A percentile compares a stretch with the other conserved stretches of the same genome.
These are phyloP conservation scores for Tetrapyrgos nigripes DNA, from an alignment of 1,284 basidiomycete species.

Conservation along the genomic window DNA sequence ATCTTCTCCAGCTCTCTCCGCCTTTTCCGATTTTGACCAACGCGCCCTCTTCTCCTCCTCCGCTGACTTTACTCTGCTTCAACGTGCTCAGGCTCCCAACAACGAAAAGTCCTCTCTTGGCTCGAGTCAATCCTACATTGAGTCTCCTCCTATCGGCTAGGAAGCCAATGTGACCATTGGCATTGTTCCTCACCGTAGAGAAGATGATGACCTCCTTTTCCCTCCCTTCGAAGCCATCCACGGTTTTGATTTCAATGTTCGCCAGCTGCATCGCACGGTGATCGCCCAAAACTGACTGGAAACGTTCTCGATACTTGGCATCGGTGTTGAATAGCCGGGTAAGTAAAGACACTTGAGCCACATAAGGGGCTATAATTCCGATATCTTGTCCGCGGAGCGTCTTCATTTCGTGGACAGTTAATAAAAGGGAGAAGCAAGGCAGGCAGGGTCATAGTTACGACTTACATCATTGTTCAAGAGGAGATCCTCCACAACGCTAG, in stretches of 20 bases:
- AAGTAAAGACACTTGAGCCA: conserved; percentile 79
- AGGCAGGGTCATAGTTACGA: conserved; percentile 11
- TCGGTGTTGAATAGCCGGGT: conserved; percentile 67
- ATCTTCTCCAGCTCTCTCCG: conserved; percentile 64
- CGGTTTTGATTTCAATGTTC: conserved; percentile 84
- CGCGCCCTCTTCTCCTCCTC: conserved; percentile 16
- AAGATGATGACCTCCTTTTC: conserved; percentile 94
- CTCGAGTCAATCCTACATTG: conserved; percentile 89
- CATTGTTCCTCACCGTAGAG: conserved; percentile 87
- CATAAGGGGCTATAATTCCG: conserved; percentile 89
- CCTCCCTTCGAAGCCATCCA: conserved; percentile 93
- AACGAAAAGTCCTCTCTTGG: conserved; percentile 84
- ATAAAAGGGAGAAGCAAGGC: conserved; percentile 10
- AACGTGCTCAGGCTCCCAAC: conserved; percentile 82
- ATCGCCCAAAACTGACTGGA: conserved; percentile 64
- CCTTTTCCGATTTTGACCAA: conserved; percentile 46
- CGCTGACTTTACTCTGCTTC: conserved; percentile 46
- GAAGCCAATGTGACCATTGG: conserved; percentile 81
- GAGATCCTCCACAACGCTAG: conserved; percentile 80
- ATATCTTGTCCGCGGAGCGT: conserved; percentile 75
- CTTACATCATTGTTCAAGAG: conserved; percentile 74
- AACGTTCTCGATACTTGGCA: conserved; percentile 53
- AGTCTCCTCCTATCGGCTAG: conserved; percentile 87
- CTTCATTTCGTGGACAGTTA: conserved; percentile 42
- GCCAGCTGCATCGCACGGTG: conserved; percentile 68